Evolutionary conservation across 495 filamentous ascomycete species (phyloP), one percentile per base, ranked within the genome.

Genomic region (Paragyromitra xinjiangensis): DNA sequence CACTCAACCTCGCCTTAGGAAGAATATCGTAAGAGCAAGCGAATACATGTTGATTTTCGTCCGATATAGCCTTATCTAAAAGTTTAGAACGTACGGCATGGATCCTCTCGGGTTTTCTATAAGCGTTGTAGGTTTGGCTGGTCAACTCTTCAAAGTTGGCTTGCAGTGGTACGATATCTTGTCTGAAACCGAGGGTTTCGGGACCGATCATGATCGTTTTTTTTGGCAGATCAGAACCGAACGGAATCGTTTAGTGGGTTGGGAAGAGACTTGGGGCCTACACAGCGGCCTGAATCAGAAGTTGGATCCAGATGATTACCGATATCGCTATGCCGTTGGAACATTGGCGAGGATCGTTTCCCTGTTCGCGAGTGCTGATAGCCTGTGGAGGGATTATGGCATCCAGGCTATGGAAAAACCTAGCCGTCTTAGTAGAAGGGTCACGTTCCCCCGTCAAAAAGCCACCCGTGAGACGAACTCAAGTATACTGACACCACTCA

Each of bases 301-400:
- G 0, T 37, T 78, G 6, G 42, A 74, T 45, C 44, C 53, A 12
- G 26, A 14, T 1, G 62, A 78, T 26, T 39, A 45, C 12, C 53
- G 58, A 29, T 78, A 73, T 48, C 75, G 75, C 8, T 68, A 73
- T 48, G 69, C 70, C 40, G 69, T 78, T 42, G 61, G 42, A 3
- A 73, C 75, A 1, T 45, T 78, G 29, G 70, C 70, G 26, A 72
- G 63, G 9, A 69, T 78, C 44, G 40, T 59, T 7, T 11, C 63
- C 19, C 14, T 78, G 7, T 64, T 74, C 19, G 62, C 69, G 8
- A 44, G 16, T 45, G 42, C 22, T 0, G 42, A 37, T 6, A 67
- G 22, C 22, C 48, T 73, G 5, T 29, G 53, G 1, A 19, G 26
- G 16, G 64, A 64, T 19, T 78, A 78, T 22, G 75, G 75, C 4